Base-by-base conservation (phyloP, 805 yeast species). In the Wickerhamiella qilinensis region DNA sequence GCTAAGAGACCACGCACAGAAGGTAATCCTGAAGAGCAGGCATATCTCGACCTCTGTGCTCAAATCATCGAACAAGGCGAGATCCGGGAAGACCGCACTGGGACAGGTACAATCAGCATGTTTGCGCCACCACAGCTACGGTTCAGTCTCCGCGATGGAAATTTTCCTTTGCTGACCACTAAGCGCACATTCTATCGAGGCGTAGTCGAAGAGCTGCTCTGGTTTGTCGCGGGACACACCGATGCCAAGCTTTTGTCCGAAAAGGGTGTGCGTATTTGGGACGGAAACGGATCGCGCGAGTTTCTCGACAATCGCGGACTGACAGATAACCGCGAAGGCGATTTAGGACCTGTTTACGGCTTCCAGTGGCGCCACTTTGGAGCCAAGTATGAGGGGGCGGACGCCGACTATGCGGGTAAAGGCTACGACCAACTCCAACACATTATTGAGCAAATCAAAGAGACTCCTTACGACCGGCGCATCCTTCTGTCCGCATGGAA, bases 311-410 rank as follows among this genome's bases (percentile, higher is more conserved):
- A 73, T 3, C 60, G 85, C 28, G 98, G 97, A 1, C 68, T 91
- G 34, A 68, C 68, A 0, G 66, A 80, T 42, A 75, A 94, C 54
- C 66, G 85, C 42, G 95, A 75, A 50, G 97, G 97, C 39, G 99
- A 91, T 60, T 59, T 91, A 49, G 99, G 99, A 1, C 98, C 99
- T 1, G 96, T 91, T 2, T 91, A 91, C 56, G 99, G 99, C 0
- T 91, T 91, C 62, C 99, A 91, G 59, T 91, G 99, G 99, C 75
- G 99, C 52, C 98, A 91, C 59, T 91, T 91, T 58, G 98, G 98
- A 33, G 98, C 99, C 4, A 75, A 81, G 47, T 91, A 91, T 56
- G 65, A 53, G 24, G 85, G 84, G 39, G 83, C 94, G 53, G 85
- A 88, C 43, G 68, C 86, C 2, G 93, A 91, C 54, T 91, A 91